Evolutionary conservation across 305 asterid species (phyloP).

Genomic region (Fraxinus floribunda): DNA sequence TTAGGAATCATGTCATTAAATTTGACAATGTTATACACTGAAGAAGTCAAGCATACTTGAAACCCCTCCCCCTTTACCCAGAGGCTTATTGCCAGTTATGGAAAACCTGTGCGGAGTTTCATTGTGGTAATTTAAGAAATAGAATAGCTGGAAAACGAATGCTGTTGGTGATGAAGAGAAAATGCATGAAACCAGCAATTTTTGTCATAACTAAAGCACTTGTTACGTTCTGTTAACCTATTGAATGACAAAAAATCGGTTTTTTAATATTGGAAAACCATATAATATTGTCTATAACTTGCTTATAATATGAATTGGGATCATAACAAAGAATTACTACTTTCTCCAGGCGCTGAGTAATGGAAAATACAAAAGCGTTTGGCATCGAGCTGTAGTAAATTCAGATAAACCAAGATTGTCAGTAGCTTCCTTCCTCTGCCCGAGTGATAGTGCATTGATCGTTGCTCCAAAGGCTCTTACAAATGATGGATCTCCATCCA

Average conservation of each 20-base stretch:
- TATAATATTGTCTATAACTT: background rate
- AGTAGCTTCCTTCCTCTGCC: constrained; percentile 84
- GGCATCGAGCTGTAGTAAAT: constrained; percentile 85
- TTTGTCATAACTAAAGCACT: background rate
- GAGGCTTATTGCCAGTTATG: background rate
- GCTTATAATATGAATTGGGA: background rate
- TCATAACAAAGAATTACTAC: background rate
- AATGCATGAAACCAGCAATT: background rate
- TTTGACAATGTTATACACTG: background rate
- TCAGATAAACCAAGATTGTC: constrained; percentile 61
- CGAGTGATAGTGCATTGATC: constrained; percentile 53
- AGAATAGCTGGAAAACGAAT: background rate
- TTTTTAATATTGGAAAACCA: background rate
- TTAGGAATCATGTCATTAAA: background rate
- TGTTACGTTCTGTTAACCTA: background rate
- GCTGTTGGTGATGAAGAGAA: background rate
- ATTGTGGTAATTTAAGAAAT: background rate
- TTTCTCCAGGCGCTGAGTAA: constrained; percentile 64
- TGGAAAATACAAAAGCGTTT: constrained; percentile 70
- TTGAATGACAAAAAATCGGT: background rate
- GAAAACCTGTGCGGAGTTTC: background rate
- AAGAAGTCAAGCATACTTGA: background rate
- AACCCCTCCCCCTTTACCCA: background rate
- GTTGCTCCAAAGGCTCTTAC: constrained; percentile 66
- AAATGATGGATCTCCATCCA: constrained; percentile 30